Conservation (phyloP, 495 filamentous ascomycete species). For the Physcia stellaris region DNA sequence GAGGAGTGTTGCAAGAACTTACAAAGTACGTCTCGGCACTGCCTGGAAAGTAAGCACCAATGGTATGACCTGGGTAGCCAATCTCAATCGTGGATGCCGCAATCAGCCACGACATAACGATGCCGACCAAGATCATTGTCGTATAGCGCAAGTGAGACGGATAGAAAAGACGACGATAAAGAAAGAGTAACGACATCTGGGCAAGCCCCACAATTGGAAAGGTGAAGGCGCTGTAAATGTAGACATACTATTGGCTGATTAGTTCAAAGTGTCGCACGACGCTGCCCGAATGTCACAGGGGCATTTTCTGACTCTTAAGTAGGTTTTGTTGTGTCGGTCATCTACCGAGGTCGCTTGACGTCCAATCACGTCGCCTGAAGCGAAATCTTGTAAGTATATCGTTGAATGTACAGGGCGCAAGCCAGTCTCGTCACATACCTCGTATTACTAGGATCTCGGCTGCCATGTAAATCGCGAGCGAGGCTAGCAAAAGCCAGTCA, state of each 20-base stretch:
- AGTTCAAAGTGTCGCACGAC: not conserved
- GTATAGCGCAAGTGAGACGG: not conserved
- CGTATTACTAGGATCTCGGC: slow-evolving; percentile 1
- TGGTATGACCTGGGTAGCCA: slow-evolving; percentile 1
- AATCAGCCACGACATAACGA: not conserved
- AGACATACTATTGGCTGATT: not conserved
- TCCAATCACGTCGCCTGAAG: slow-evolving; percentile 1
- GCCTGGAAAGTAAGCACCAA: not conserved
- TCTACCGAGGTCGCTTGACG: not conserved
- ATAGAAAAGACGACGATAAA: slow-evolving; percentile 1
- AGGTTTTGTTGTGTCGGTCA: not conserved
- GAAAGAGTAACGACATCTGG: not conserved
- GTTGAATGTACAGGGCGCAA: not conserved
- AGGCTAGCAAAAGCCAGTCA: not conserved
- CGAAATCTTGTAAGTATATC: not conserved
- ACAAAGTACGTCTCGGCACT: not conserved
- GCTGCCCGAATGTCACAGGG: no score
- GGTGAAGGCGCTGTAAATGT: slow-evolving; percentile 3
- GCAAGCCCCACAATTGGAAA: not conserved
- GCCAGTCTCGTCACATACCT: not conserved
- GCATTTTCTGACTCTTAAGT: not conserved
- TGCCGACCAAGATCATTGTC: not conserved
- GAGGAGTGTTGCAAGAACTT: no score
- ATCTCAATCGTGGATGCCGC: slow-evolving; percentile 1
- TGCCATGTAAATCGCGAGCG: not conserved